Conservation (phyloP, 225 moss, liverwort and hornwort genomes). For the Rhytidiadelphus loreus region DNA sequence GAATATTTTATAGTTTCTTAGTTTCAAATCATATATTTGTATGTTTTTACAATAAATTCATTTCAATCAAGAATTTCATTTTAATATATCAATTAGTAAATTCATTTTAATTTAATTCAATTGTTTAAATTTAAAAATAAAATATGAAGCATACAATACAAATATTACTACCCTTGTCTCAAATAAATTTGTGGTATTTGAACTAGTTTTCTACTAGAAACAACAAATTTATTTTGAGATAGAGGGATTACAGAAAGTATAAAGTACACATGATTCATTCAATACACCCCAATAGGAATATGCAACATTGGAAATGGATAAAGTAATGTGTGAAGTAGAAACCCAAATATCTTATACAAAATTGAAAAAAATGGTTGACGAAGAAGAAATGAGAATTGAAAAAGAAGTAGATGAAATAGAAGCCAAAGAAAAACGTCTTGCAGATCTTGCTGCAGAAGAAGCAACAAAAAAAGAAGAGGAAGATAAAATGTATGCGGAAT, state of each 20-base stretch:
- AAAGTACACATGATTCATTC: background rate
- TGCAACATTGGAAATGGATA: conserved; percentile 14
- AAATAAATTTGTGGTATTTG: accelerated
- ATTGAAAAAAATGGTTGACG: conserved; percentile 1
- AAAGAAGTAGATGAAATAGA: conserved; percentile 17
- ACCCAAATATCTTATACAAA: background rate
- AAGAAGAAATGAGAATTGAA: conserved; percentile 21
- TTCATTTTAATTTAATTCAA: too few species aligned
- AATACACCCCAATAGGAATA: background rate
- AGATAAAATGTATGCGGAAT: conserved; percentile 1
- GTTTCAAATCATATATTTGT: background rate
- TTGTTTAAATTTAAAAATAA: too few species aligned
- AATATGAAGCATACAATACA: background rate
- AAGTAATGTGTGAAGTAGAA: conserved; percentile 22
- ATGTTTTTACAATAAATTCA: background rate
- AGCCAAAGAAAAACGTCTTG: conserved; percentile 2
- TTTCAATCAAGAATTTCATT: background rate
- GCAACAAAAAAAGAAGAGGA: background rate
- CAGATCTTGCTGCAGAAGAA: background rate
- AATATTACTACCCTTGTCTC: accelerated
- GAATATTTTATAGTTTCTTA: background rate
- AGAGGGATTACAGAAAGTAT: too few species aligned
- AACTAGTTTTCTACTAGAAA: background rate
- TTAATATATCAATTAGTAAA: background rate
- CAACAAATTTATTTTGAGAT: background rate